Base-by-base conservation (phyloP, 495 filamentous ascomycete genomes). In the Emericellopsis terricola region DNA sequence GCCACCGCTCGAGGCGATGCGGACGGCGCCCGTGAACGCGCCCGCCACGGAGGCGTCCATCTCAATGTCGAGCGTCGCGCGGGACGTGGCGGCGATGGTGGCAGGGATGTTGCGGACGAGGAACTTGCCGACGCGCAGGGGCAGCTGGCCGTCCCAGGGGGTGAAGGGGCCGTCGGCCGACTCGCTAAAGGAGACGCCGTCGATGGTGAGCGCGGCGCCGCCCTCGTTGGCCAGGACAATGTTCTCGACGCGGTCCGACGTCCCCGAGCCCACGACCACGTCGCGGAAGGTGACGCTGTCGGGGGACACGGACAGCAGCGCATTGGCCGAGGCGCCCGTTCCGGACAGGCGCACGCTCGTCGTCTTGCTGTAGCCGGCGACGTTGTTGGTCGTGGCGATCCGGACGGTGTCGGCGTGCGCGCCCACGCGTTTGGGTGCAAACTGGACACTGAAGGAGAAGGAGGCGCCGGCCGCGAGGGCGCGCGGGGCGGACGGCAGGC, bases 1-100 rank as follows among this genome's bases (percentile, higher is more conserved):
- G 3, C 62, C 62, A 3, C 62, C 62, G 38, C 64, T 40, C 5
- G 60, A 58, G 7, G 41, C 43, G 4, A 59, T 41, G 8, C 38
- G 52, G n/a, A 64, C 33, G 34, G 56, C 57, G 11, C 54, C 50
- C 3, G 54, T 49, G 30, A 55, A 58, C 28, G 56, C 57, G 19
- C 58, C 62, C n/a, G 47, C 40, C 1, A 19, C 29, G 1, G 41
- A 41, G 13, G 57, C 53, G 27, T 61, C 49, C 40, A 65, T 64
- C 16, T 48, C 57, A 15, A 65, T 40, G 4, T 34, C 44, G 20
- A 62, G 47, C 15, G 53, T 44, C 6, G 48, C 39, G 3, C 33
- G 50, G 3, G 42, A 37, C 3, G 52, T 44, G 1, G 48, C 37
- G 4, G 40, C 42, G 24, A 68, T 50, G 1, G 45, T 45, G 6